These are phyloP conservation scores for Chlamydomonas sp. DNA, from an alignment of 139 green algal species.

Conservation along the genomic window DNA sequence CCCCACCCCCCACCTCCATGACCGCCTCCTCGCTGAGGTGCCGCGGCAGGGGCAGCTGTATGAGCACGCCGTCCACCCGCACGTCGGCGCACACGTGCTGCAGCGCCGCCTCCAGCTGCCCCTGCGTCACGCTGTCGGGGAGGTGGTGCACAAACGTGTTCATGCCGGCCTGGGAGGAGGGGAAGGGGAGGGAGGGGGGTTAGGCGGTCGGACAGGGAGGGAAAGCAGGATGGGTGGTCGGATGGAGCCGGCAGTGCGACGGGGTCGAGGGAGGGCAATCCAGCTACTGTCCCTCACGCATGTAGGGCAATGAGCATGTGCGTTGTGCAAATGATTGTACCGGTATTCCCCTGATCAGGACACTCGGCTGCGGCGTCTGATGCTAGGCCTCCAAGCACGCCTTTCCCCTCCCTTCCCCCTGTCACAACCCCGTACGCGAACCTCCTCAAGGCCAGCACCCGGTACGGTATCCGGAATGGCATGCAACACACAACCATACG, in stretches of 20 bases:
- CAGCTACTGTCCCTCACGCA: too few species aligned
- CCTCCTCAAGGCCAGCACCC: too few species aligned
- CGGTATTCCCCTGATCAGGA: too few species aligned
- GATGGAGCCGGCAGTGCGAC: background rate
- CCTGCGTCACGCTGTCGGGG: conserved; percentile 39
- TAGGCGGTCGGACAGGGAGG: background rate
- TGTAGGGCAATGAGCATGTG: too few species aligned
- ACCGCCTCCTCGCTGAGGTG: conserved; percentile 83
- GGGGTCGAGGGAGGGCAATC: too few species aligned
- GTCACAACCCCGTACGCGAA: too few species aligned
- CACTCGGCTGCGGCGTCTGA: too few species aligned
- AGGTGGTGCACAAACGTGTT: conserved; percentile 23
- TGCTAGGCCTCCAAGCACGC: too few species aligned
- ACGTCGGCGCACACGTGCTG: conserved; percentile 79
- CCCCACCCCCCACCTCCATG: conserved; percentile 27
- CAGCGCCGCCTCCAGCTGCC: conserved; percentile 70
- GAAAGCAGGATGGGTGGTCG: background rate
- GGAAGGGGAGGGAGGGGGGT: background rate
- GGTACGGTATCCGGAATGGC: too few species aligned
- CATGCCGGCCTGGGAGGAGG: conserved; percentile 30
- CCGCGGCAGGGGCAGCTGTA: conserved; percentile 88
- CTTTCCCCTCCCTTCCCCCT: too few species aligned
- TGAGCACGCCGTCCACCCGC: conserved; percentile 89
- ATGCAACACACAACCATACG: too few species aligned
- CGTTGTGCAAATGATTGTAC: too few species aligned